Conservation (phyloP, 257 asterid genomes). For the Schizonepeta tenuifolia region DNA sequence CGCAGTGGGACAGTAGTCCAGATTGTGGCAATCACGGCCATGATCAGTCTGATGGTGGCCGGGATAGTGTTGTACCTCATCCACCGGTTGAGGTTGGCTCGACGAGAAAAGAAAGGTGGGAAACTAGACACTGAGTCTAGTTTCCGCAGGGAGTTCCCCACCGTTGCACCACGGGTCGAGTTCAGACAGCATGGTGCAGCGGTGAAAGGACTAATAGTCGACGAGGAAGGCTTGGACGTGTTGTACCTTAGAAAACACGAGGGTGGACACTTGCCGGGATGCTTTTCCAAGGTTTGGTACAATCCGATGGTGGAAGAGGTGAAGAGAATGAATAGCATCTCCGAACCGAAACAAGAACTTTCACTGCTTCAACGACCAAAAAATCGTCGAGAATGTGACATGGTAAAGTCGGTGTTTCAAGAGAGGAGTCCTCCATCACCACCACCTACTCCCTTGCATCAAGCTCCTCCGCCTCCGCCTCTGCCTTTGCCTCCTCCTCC, state of each 20-base stretch:
- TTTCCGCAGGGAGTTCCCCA: conserved; percentile 48
- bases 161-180: conserved; percentile 36
- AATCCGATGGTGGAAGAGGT: conserved; percentile 63
- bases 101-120: conserved; percentile 31
- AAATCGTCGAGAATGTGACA: conserved; percentile 24
- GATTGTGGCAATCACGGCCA: conserved; percentile 57
- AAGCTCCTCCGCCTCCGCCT: conserved; percentile 17
- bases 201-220: conserved; percentile 63
- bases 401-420: background rate
- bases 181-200: conserved; percentile 52
- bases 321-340: conserved; percentile 41
- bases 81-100: conserved; percentile 39
- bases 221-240: conserved; percentile 75
- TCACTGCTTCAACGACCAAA: conserved; percentile 55
- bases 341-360: conserved; percentile 52
- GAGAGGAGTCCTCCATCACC: conserved; percentile 36
- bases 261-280: conserved; percentile 40
- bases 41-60: conserved; percentile 43
- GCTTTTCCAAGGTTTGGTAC: conserved; percentile 73
- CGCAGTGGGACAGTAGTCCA: conserved; percentile 37
- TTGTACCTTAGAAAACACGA: conserved; percentile 56
- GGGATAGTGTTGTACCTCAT: conserved; percentile 45
- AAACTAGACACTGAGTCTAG: conserved; percentile 37
- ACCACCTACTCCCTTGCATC: conserved; percentile 41
- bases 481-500: conserved; percentile 39